Evolutionary conservation across 768 basidiomycete genomes (phyloP).

Genomic region (Fomitopsis serialis): DNA sequence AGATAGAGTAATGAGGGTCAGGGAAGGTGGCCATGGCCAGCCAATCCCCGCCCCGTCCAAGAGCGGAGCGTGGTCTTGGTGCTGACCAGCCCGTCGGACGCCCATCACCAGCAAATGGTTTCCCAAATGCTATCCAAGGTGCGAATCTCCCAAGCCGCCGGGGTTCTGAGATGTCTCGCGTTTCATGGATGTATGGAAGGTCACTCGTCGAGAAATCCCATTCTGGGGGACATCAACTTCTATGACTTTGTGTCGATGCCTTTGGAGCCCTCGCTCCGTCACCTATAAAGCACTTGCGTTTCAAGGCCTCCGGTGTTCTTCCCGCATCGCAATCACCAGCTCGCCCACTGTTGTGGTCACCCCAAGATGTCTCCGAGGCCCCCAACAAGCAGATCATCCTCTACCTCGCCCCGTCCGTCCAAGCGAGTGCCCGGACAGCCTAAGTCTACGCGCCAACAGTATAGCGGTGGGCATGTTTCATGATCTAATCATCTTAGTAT

Average conservation of each 20-base stretch:
- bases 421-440: conserved; percentile 19
- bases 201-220: conserved; percentile 7
- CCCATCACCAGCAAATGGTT: neutral
- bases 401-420: conserved; percentile 13
- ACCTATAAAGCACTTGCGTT: conserved; percentile 11
- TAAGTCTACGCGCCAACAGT: conserved; percentile 21
- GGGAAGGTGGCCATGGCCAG: neutral
- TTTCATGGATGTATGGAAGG: neutral
- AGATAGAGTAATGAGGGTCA: neutral
- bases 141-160: neutral
- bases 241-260: conserved; percentile 10
- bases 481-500: conserved; percentile 26
- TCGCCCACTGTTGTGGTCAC: conserved; percentile 17
- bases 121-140: neutral
- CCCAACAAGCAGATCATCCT: conserved; percentile 13
- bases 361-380: conserved; percentile 49
- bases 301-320: conserved; percentile 18
- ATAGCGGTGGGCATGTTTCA: conserved; percentile 19
- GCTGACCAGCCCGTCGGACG: neutral
- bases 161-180: neutral
- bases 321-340: conserved; percentile 15
- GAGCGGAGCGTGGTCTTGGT: neutral
- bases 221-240: conserved; percentile 8
- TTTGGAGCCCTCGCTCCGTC: conserved; percentile 8
- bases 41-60: conserved; percentile 1